Evolutionary conservation across 208 protist species (phyloP).

Genomic region (Leishmania lainsoni): DNA sequence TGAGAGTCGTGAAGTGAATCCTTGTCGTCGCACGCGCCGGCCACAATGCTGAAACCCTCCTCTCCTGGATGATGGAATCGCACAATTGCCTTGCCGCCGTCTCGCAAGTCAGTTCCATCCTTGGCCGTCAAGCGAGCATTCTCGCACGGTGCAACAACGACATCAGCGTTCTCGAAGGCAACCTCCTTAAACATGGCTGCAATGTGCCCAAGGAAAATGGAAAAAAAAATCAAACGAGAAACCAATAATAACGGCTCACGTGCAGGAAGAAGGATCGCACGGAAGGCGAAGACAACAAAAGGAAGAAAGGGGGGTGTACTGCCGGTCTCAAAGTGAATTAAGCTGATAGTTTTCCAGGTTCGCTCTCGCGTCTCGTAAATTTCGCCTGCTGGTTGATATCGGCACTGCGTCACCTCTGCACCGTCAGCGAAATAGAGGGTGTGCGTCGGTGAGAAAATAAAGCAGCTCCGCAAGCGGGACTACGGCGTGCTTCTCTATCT

Average conservation of each 20-base stretch:
- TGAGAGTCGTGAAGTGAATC: constrained; percentile 41
- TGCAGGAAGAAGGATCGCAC: background rate
- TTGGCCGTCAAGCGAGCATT: too few relatives aligned
- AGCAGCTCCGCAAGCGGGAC: background rate
- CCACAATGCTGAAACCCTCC: constrained; percentile 61
- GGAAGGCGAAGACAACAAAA: background rate
- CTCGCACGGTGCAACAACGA: background rate
- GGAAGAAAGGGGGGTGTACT: background rate
- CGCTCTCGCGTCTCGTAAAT: background rate
- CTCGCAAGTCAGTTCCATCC: background rate
- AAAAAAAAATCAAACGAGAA: background rate
- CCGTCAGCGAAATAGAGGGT: background rate
- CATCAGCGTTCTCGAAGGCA: constrained; percentile 39
- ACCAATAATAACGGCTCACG: background rate
- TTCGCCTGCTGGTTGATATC: background rate
- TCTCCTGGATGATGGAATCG: constrained; percentile 73
- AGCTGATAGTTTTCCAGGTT: background rate
- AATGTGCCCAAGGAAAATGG: background rate
- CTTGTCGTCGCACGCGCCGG: constrained; percentile 52
- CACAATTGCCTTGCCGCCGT: constrained; percentile 8
- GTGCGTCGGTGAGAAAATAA: background rate
- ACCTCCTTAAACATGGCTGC: constrained; percentile 53
- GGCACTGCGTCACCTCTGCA: background rate
- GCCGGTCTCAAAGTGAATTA: background rate
- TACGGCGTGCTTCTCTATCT: background rate